Percentiles rank a stretch among this genome's conserved stretches.
Conservation (phyloP, 306 rosid genomes). For the Sechiopsis laciniata region DNA sequence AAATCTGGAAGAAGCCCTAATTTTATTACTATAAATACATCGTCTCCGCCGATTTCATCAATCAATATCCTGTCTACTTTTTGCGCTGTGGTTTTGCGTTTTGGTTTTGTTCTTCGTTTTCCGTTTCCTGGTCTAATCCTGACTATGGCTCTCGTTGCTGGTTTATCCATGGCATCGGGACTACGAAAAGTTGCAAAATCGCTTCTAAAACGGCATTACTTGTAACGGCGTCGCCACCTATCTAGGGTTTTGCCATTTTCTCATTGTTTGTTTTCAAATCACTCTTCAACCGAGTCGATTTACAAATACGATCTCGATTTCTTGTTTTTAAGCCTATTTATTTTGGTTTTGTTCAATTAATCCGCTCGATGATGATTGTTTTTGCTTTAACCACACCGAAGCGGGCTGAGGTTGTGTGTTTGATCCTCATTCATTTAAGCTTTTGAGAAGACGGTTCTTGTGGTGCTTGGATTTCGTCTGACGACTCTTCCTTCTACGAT, state of each 20-base stretch:
- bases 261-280: background rate
- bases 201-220: constrained; percentile 4
- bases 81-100: background rate
- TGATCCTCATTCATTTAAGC: constrained; percentile 15
- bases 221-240: constrained; percentile 2
- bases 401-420: constrained; percentile 6
- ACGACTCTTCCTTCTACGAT: constrained; percentile 1
- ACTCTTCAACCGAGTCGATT: no score
- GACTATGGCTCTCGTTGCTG: constrained; percentile 9
- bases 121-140: background rate
- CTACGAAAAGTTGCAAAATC: constrained; percentile 13
- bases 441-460: constrained; percentile 3
- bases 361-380: constrained; percentile 21
- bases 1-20: constrained; percentile 4
- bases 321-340: background rate
- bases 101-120: background rate
- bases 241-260: constrained; percentile 10
- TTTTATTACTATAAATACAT: background rate
- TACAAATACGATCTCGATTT: background rate
- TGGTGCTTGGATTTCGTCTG: constrained; percentile 1
- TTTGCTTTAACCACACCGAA: constrained; percentile 25
- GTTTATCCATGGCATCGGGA: constrained; percentile 3
- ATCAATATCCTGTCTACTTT: background rate
- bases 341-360: background rate
- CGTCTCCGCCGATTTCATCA: background rate